Evolutionary conservation across 2,329 filamentous ascomycete genomes (phyloP), one percentile per base, ranked within the genome.

Genomic region (Akanthomyces muscarius): DNA sequence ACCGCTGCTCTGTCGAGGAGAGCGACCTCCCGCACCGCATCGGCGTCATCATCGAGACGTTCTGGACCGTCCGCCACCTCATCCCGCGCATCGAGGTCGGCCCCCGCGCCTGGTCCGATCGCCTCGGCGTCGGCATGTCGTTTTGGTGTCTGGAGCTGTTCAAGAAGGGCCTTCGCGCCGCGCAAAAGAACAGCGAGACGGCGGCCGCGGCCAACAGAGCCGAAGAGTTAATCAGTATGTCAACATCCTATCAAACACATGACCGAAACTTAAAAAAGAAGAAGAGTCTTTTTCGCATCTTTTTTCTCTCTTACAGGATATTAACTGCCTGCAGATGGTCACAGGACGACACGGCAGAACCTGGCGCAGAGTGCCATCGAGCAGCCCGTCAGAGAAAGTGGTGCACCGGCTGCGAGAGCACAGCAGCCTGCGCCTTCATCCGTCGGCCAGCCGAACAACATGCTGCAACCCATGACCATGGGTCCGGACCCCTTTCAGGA

Each of bases 141-240:
- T 81, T 81, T 64, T 81, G 80, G 67, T 84, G 81, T 65, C 71
- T 85, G 7, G 71, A 75, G 41, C 71, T 76, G 42, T 84, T 80
- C 78, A 82, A 73, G 68, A 71, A 68, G 56, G 74, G 73, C 45
- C 70, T 82, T 33, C 75, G 78, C 41, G 71, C 73, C 50, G 73
- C 75, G 10, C 68, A 74, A 72, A 70, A 68, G 66, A 70, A 69
- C 66, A 70, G 70, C 18, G 68, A 74, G 55, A 64, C 69, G 53
- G 55, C 62, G 8, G 64, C 53, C 2, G 44, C 53, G 14, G 69
- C 71, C 21, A 73, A 70, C 50, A 71, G 69, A 36, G 72, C 71
- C 3, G 66, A 73, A 4, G 71, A 74, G 21, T 64, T 69, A 16
- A 71, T 71, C 45, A 67, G 74, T 76, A 68, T 65, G 72, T 68